Base-by-base conservation (phyloP, 139 green algal genomes). In the Picochlorum costavermella region DNA sequence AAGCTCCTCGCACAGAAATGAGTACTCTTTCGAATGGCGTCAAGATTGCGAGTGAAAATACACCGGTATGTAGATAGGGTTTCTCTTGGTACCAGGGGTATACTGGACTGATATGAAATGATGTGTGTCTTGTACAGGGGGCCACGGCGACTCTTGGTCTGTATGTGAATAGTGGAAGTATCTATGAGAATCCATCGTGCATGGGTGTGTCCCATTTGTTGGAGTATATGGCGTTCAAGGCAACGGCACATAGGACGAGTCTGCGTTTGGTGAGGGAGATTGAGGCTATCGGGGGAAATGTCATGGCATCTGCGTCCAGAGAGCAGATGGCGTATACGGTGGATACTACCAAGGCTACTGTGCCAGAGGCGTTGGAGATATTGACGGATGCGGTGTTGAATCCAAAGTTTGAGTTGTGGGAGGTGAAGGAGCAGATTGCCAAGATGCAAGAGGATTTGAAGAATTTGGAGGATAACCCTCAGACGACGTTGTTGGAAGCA, bases 171-270 rank as follows among this genome's bases (percentile, higher is more conserved):
- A 75, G 74, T 4, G 92, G 92, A 26, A 86, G 75, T 68, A 84
- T 90, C 26, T 88, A 89, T 29, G 87, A 94, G 70, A 79, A 60
- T 10, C 45, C 67, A 5, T n/a, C 50, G n/a, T 77, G 69, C 40
- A 81, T 76, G 55, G 84, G 84, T 84, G 70, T 63, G 16, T 91
- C 84, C 8, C 88, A 96, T 43, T 48, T 97, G 61, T 69, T 98
- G 55, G 92, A 98, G 67, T 91, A 89, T 68, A 83, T 96, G 73
- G 88, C 90, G 4, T 98, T 96, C 68, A 96, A 95, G 65, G 71
- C 79, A 69, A 96, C 89, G 2, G 62, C 48, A 29, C 84, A 94
- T 73, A 72, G 89, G 25, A 90, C 77, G 5, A 71, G 85, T 63
- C 84, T 94, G 70, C 76, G 86, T 6, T 56, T 94, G 10, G 69